phyloP scores from a whole-genome alignment of 345 rosid species.

The Erodium maritimum region DNA sequence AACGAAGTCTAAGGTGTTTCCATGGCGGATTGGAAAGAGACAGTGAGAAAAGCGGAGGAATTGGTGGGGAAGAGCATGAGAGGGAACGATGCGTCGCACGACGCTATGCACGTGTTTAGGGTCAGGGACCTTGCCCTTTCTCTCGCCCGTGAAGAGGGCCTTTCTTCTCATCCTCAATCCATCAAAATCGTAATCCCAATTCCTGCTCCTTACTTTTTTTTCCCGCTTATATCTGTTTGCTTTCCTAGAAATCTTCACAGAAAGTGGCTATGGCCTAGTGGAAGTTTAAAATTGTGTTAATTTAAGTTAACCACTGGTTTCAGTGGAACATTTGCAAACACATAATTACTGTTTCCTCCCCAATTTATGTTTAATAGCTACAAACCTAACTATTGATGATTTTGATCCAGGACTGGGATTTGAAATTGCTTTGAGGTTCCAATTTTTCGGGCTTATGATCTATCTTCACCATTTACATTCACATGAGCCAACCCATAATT shows the following conservation, averaged over 20 bases:
- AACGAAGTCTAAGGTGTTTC: slow-evolving; percentile 1
- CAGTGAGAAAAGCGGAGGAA: slow-evolving; percentile 44
- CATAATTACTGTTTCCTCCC: too few relatives aligned
- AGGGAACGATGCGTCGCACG: slow-evolving; percentile 83
- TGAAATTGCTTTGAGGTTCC: too few relatives aligned
- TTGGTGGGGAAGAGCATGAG: slow-evolving; percentile 49
- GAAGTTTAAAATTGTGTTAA: too few relatives aligned
- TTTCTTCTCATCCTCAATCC: slow-evolving; percentile 55
- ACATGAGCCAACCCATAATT: too few relatives aligned
- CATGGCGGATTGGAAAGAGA: slow-evolving; percentile 17
- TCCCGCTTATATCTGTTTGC: not conserved
- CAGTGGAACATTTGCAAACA: too few relatives aligned
- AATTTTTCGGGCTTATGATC: too few relatives aligned
- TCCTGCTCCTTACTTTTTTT: not conserved
- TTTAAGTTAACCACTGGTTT: too few relatives aligned
- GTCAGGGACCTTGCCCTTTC: slow-evolving; percentile 78
- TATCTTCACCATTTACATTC: too few relatives aligned
- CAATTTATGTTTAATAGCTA: too few relatives aligned
- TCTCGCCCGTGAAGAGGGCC: slow-evolving; percentile 71
- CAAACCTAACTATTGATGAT: too few relatives aligned
- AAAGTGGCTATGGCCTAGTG: too few relatives aligned
- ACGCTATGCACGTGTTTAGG: slow-evolving; percentile 63
- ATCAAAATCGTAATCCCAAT: slow-evolving; percentile 47
- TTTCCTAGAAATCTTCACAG: not conserved
- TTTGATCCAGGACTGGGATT: too few relatives aligned